Evolutionary conservation across 2,329 filamentous ascomycete species (phyloP), one percentile per base, ranked within the genome.

Genomic region (Echinosphaeria canescens): DNA sequence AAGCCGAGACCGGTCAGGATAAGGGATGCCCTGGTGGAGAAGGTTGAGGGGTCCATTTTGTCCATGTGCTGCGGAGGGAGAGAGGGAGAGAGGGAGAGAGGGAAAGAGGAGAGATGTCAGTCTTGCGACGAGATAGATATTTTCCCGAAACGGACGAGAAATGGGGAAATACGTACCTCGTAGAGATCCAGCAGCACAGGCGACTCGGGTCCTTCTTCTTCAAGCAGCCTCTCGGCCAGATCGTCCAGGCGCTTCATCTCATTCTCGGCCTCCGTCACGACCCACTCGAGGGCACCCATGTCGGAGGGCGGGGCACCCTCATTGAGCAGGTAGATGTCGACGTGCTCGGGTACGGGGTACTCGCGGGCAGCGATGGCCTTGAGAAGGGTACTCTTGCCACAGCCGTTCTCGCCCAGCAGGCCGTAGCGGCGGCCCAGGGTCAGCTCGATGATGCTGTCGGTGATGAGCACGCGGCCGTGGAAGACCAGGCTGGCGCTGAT

Each of bases 1-100:
- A 98, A 98, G 38, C 88, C 88, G 31, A 98, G 76, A 82, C 88
- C 88, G 29, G 88, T 98, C 41, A 98, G 56, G 49, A 98, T 98
- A 38, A 93, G 73, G 29, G 85, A 92, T 33, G 88, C 88, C 47
- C 88, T 81, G 33, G 85, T 92, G 46, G 81, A 62, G 56, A 98
- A 98, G 27, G 90, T 98, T 20, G 82, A 90, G 25, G 88, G 88
- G 44, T 98, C 90, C 85, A 98, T 93, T 53, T 73, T 75, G 56
- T 98, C 88, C 68, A 95, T 92, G 51, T 88, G 84, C 81, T 92
- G 38, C 25, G 22, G 13, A n/a, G 22, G n/a, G n/a, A n/a, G n/a
- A n/a, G n/a, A n/a, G n/a, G n/a, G n/a, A n/a, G n/a, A n/a, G n/a
- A n/a, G n/a, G n/a, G n/a, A n/a, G n/a, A n/a, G n/a, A n/a, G n/a